Evolutionary conservation across 2,329 filamentous ascomycete species (phyloP).

Genomic region (Capronia americana): DNA sequence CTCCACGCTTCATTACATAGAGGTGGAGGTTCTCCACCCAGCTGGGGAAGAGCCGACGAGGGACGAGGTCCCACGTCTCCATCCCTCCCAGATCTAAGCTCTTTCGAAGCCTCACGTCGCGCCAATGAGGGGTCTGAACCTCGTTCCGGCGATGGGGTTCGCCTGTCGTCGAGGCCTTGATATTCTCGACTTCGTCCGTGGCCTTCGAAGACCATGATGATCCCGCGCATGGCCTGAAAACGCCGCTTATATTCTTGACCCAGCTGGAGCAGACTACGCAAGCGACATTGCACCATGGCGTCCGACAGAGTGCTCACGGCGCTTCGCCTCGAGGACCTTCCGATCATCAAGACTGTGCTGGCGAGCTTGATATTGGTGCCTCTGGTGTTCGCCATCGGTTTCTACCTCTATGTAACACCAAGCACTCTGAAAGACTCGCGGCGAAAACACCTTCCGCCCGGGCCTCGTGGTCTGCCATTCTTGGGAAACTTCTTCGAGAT

Average conservation of each 20-base stretch:
- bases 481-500: conserved; percentile 34
- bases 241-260: neutral
- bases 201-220: neutral
- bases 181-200: neutral
- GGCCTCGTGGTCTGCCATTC: conserved; percentile 32
- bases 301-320: neutral
- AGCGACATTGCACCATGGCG: conserved; percentile 12
- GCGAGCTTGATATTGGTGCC: conserved; percentile 44
- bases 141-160: neutral
- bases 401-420: conserved; percentile 34
- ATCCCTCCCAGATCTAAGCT: neutral
- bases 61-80: conserved; percentile 13
- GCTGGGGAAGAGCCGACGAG: conserved; percentile 9
- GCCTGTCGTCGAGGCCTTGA: neutral
- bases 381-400: conserved; percentile 35
- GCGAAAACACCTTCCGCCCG: conserved; percentile 32
- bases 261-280: conserved; percentile 1
- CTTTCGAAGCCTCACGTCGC: neutral
- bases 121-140: conserved; percentile 13
- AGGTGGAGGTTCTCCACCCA: conserved; percentile 13
- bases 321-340: conserved; percentile 30
- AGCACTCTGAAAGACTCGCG: conserved; percentile 39
- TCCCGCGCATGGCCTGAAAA: neutral
- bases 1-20: conserved; percentile 7
- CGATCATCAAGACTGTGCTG: conserved; percentile 42